Evolutionary conservation across 805 yeast species (phyloP).

Genomic region (Wickerhamomyces canadensis): DNA sequence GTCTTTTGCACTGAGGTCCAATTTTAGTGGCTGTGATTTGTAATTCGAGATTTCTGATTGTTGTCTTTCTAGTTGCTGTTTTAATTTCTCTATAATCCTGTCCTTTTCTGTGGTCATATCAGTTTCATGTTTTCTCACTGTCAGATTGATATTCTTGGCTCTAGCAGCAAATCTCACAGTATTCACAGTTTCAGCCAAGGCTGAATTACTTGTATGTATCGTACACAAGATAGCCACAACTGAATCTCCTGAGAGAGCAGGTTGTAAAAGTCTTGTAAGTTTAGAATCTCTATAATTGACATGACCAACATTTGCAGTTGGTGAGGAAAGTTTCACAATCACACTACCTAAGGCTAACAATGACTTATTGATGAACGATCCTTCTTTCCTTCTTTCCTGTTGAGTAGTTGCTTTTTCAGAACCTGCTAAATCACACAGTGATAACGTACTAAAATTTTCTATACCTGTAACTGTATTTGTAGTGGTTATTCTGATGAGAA

Average conservation of each 20-base stretch:
- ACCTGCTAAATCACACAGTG: slow-evolving; percentile 94
- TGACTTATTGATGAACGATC: slow-evolving; percentile 88
- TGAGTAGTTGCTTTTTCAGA: slow-evolving; percentile 75
- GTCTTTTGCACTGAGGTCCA: slow-evolving; percentile 5
- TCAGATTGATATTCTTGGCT: slow-evolving; percentile 78
- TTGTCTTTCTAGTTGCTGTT: slow-evolving; percentile 56
- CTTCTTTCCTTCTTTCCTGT: slow-evolving; percentile 84
- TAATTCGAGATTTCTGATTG: slow-evolving; percentile 43
- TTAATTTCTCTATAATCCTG: slow-evolving; percentile 49
- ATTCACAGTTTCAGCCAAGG: slow-evolving; percentile 74
- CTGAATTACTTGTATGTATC: slow-evolving; percentile 56
- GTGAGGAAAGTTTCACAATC: slow-evolving; percentile 59
- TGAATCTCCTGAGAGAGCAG: slow-evolving; percentile 84
- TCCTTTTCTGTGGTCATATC: slow-evolving; percentile 37
- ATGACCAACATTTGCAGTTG: slow-evolving; percentile 44
- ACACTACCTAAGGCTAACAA: slow-evolving; percentile 87
- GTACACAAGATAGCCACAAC: slow-evolving; percentile 85
- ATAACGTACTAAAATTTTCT: slow-evolving; percentile 53
- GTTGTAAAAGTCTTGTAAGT: slow-evolving; percentile 83
- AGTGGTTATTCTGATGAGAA: slow-evolving; percentile 55
- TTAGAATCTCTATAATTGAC: slow-evolving; percentile 93
- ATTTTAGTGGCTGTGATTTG: slow-evolving; percentile 13
- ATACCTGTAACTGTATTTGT: slow-evolving; percentile 35
- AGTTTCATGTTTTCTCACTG: slow-evolving; percentile 49
- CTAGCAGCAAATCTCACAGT: slow-evolving; percentile 90